A percentile compares a stretch with the other conserved stretches of the same genome.
These are phyloP conservation scores for Coemansia sp. DNA, from an alignment of 192 early-diverging fungal species.

Conservation along the genomic window DNA sequence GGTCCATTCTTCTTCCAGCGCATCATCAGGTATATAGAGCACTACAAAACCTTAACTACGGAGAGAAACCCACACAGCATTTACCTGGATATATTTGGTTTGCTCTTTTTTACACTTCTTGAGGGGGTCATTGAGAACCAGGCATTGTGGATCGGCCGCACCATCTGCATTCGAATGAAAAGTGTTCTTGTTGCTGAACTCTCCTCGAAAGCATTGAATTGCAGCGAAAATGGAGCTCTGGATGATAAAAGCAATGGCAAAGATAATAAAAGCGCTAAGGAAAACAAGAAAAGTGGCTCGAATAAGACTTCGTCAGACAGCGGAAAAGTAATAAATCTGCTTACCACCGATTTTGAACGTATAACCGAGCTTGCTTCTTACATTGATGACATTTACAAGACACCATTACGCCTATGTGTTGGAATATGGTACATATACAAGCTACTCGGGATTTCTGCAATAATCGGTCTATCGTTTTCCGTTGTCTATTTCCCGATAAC, in stretches of 20 bases:
- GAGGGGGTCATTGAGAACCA: conserved; percentile 53
- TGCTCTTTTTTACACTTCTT: conserved; percentile 55
- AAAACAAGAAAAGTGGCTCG: conserved; percentile 13
- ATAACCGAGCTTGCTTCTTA: conserved; percentile 57
- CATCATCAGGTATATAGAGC: conserved; percentile 57
- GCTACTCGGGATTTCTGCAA: conserved; percentile 75
- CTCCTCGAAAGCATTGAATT: conserved; percentile 61
- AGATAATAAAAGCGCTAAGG: conserved; percentile 18
- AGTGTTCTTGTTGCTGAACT: conserved; percentile 65
- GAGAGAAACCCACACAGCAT: conserved; percentile 19
- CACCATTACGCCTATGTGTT: conserved; percentile 63
- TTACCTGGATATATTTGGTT: conserved; percentile 61
- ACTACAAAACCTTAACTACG: neutral
- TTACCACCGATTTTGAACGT: conserved; percentile 66
- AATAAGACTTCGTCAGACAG: conserved; percentile 36
- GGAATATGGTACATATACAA: conserved; percentile 67
- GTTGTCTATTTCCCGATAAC: conserved; percentile 59
- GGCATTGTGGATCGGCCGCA: conserved; percentile 63
- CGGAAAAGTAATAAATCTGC: conserved; percentile 72
- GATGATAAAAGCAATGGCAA: conserved; percentile 5
- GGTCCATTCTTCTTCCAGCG: conserved; percentile 63
- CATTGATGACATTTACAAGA: conserved; percentile 60
- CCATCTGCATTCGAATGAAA: conserved; percentile 61
- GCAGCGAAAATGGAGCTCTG: conserved; percentile 58
- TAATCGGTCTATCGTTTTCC: conserved; percentile 70